Percentiles rank a stretch among this genome's conserved stretches.
Conservation (phyloP, 768 basidiomycete species). For the Pleurotus cornucopiae region DNA sequence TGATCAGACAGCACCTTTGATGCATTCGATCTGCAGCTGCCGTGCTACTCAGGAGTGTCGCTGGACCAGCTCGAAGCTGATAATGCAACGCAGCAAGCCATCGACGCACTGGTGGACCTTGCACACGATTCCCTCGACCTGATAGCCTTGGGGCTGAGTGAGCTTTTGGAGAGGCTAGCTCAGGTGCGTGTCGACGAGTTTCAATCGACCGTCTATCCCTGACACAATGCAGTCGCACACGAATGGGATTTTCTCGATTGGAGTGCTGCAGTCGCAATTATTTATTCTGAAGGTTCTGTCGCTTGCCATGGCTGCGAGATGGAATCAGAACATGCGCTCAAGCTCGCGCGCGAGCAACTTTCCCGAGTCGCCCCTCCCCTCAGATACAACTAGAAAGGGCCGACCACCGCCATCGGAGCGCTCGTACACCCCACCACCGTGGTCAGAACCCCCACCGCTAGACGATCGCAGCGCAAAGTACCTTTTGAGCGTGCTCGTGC, state of each 20-base stretch:
- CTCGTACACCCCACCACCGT: conserved; percentile 35
- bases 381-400: conserved; percentile 23
- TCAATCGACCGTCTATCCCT: background rate
- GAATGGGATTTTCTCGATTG: conserved; percentile 51
- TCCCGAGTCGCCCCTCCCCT: conserved; percentile 32
- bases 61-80: conserved; percentile 75
- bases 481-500: conserved; percentile 75
- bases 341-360: conserved; percentile 39
- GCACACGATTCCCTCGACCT: conserved; percentile 74
- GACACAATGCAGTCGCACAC: conserved; percentile 45
- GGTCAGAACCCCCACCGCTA: conserved; percentile 65
- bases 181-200: conserved; percentile 45
- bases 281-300: conserved; percentile 81
- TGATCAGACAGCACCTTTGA: conserved; percentile 8
- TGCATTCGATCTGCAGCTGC: conserved; percentile 50
- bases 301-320: conserved; percentile 74
- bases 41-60: conserved; percentile 75
- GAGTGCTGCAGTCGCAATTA: conserved; percentile 82
- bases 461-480: conserved; percentile 83
- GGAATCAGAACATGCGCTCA: conserved; percentile 46
- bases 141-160: conserved; percentile 74
- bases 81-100: conserved; percentile 66
- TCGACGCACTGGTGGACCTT: conserved; percentile 77
- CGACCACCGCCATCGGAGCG: conserved; percentile 42
- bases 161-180: conserved; percentile 72